These are phyloP conservation scores for Balansia obtecta DNA, from an alignment of 2,329 filamentous ascomycete genomes.

Conservation along the genomic window DNA sequence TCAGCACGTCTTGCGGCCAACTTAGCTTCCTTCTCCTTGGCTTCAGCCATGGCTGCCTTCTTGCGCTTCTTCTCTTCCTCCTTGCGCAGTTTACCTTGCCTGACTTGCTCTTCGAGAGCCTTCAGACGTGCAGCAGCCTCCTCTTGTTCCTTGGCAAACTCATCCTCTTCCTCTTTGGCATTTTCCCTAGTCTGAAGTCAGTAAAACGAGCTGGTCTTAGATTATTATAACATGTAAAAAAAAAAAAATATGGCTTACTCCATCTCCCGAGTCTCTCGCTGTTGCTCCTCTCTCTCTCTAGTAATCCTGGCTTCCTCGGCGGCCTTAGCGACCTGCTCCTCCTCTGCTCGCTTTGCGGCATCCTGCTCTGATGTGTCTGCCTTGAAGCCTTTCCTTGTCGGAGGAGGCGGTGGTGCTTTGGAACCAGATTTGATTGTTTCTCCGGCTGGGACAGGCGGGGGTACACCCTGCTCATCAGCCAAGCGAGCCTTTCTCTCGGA, in stretches of 20 bases:
- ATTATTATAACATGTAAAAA: neutral
- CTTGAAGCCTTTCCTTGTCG: constrained; percentile 56
- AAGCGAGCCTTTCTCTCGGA: constrained; percentile 74
- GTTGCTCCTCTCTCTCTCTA: constrained; percentile 65
- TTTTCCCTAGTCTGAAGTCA: constrained; percentile 46
- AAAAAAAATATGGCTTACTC: constrained; percentile 54
- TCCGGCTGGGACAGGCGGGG: constrained; percentile 46
- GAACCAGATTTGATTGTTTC: constrained; percentile 31
- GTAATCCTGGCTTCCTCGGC: constrained; percentile 54
- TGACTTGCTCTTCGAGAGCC: constrained; percentile 87
- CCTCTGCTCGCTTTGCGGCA: constrained; percentile 43
- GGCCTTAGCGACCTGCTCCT: constrained; percentile 41
- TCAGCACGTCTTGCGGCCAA: constrained; percentile 79
- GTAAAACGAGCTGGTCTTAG: constrained; percentile 3
- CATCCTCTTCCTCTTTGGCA: constrained; percentile 64
- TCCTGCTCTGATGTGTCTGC: constrained; percentile 46
- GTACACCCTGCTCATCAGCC: constrained; percentile 59
- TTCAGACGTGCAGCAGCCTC: constrained; percentile 72
- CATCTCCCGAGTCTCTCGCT: constrained; percentile 58
- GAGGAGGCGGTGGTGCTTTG: constrained; percentile 67
- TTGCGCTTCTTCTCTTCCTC: constrained; percentile 90
- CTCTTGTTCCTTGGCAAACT: constrained; percentile 67
- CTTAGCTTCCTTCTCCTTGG: constrained; percentile 78
- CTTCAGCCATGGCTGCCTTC: constrained; percentile 75
- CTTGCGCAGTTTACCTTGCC: constrained; percentile 87